Percentiles rank a stretch among this genome's conserved stretches.
phyloP scores from a whole-genome alignment of 2,329 filamentous ascomycete species.

The Sclerotinia glacialis region DNA sequence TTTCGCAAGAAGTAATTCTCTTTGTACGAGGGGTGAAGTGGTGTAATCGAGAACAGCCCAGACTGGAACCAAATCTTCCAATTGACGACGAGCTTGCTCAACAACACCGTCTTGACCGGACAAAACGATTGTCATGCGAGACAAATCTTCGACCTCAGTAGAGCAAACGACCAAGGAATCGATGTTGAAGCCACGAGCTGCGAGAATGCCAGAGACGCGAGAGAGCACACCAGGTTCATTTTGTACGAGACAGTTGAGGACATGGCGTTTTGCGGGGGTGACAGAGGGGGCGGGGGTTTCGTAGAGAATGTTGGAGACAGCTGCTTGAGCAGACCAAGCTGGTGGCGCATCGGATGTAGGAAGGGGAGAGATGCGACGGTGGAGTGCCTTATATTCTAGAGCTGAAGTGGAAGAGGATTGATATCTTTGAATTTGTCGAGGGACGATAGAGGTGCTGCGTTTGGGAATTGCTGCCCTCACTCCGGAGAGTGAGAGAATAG shows the following conservation, averaged over 20 bases:
- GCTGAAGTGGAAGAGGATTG: constrained; percentile 77
- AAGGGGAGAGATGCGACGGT: constrained; percentile 81
- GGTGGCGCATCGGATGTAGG: constrained; percentile 74
- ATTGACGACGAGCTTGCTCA: constrained; percentile 90
- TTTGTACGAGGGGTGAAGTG: constrained; percentile 85
- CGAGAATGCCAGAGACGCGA: constrained; percentile 92
- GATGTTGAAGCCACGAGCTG: constrained; percentile 97
- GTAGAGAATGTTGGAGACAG: constrained; percentile 97
- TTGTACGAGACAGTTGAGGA: constrained; percentile 97
- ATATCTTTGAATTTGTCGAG: constrained; percentile 31
- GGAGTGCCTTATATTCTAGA: constrained; percentile 94
- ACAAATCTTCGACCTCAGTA: constrained; percentile 94
- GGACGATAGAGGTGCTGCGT: constrained; percentile 26
- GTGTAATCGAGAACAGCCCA: constrained; percentile 99
- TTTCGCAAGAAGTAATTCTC: constrained; percentile 92
- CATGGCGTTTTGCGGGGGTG: constrained; percentile 85
- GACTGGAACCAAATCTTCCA: constrained; percentile 95
- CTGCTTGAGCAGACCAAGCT: constrained; percentile 85
- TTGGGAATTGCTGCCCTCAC: constrained; percentile 29
- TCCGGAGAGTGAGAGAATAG: constrained; percentile 34
- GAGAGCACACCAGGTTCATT: constrained; percentile 98
- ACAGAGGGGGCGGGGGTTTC: constrained; percentile 85
- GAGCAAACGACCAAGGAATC: constrained; percentile 97
- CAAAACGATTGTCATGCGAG: constrained; percentile 97
- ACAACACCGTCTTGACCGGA: constrained; percentile 95